Conservation (phyloP, 257 asterid species). For the Lycium barbarum region DNA sequence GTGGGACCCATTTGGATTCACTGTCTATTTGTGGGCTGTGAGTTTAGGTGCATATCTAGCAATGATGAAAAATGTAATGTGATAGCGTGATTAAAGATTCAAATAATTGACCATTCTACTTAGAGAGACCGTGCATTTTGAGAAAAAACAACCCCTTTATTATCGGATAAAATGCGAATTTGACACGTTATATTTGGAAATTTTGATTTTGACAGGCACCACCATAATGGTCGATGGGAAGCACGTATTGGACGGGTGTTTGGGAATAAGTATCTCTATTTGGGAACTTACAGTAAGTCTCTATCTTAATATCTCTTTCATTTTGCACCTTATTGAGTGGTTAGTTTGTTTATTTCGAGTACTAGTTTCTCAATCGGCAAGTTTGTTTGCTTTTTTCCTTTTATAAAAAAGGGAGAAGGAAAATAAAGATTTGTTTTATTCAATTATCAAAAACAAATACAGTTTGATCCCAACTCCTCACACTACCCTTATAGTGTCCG, state of each 20-base stretch:
- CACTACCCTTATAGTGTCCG: background rate
- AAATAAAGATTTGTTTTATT: too few relatives aligned
- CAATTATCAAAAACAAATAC: too few relatives aligned
- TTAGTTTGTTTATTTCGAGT: background rate
- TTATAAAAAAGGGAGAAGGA: background rate
- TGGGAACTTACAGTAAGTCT: slow-evolving; percentile 75
- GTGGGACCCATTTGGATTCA: slow-evolving; percentile 33
- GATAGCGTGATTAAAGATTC: background rate
- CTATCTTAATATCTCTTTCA: background rate
- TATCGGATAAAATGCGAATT: background rate
- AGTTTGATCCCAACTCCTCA: background rate
- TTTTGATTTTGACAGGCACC: slow-evolving; percentile 70
- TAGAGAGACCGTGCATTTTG: background rate
- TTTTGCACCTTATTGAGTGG: background rate
- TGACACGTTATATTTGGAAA: slow-evolving; percentile 1
- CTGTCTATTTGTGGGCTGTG: slow-evolving; percentile 21
- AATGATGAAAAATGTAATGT: background rate
- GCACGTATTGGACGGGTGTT: slow-evolving; percentile 88
- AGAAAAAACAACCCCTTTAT: background rate
- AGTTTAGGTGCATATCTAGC: background rate
- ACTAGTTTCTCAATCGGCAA: background rate
- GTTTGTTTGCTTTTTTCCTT: background rate
- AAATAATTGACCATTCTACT: background rate
- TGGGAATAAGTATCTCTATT: slow-evolving; percentile 86
- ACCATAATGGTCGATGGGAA: slow-evolving; percentile 98